phyloP scores from a whole-genome alignment of 176 grass and related monocot genomes.

The Dendrocalamus sinicus region DNA sequence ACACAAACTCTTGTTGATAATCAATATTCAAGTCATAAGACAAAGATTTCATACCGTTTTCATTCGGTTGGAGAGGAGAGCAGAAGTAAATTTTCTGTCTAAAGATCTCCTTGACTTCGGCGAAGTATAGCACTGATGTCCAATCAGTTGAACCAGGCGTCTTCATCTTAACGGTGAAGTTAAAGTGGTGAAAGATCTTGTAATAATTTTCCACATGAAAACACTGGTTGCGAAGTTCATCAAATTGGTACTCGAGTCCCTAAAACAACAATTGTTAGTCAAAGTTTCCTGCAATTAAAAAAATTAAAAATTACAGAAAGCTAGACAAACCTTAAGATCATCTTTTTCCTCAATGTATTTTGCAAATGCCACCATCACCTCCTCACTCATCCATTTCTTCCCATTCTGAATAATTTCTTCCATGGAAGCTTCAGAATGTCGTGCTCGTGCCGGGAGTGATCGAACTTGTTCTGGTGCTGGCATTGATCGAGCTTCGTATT shows the following conservation, averaged over 20 bases:
- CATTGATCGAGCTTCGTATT: no score
- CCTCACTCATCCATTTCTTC: not conserved
- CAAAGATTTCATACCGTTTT: constrained; percentile 9
- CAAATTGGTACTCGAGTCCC: constrained; percentile 6
- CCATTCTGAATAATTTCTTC: no score
- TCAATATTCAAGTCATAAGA: no score
- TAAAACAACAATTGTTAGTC: not conserved
- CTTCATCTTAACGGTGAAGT: constrained; percentile 30
- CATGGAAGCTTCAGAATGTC: no score
- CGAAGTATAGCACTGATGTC: not conserved
- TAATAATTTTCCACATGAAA: constrained; percentile 33
- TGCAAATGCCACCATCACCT: not conserved
- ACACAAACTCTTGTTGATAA: no score
- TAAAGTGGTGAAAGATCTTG: constrained; percentile 25
- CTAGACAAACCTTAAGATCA: not conserved
- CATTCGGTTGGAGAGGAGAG: constrained; percentile 9
- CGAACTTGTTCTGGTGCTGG: no score
- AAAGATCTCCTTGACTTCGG: constrained; percentile 27
- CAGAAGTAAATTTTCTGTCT: constrained; percentile 18
- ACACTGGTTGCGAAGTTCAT: constrained; percentile 18
- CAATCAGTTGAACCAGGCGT: not conserved
- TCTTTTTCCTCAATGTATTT: not conserved
- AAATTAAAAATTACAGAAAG: not conserved
- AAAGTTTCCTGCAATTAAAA: not conserved
- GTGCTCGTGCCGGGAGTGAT: no score